These are phyloP conservation scores for Linderniella brevidens DNA, from an alignment of 257 asterid species.

Conservation along the genomic window DNA sequence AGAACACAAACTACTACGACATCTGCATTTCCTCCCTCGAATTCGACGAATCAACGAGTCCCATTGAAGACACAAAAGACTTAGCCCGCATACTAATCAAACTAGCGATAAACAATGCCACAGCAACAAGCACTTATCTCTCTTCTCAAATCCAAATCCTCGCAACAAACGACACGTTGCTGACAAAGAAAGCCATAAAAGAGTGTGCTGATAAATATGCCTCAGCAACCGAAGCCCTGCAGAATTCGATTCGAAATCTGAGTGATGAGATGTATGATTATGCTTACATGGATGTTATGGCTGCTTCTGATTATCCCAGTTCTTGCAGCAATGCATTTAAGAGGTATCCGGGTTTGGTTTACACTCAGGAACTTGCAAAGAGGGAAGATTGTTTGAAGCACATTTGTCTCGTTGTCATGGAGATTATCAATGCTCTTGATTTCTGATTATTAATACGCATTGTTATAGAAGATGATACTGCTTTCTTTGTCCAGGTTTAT, in stretches of 20 bases:
- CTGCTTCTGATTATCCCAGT: constrained; percentile 75
- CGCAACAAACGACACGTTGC: constrained; percentile 16
- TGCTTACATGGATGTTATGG: constrained; percentile 76
- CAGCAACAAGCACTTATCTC: constrained; percentile 45
- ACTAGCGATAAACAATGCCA: constrained; percentile 48
- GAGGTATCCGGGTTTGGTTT: constrained; percentile 25
- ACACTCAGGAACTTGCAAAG: constrained; percentile 41
- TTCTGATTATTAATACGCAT: background rate
- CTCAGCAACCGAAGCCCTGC: constrained; percentile 46
- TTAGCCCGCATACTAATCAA: constrained; percentile 45
- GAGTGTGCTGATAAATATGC: constrained; percentile 59
- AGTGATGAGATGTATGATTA: constrained; percentile 41
- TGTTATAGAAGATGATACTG: too few relatives aligned
- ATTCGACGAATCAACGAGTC: constrained; percentile 37
- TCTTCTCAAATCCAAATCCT: constrained; percentile 17
- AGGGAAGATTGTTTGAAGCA: constrained; percentile 58
- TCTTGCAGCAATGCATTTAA: constrained; percentile 43
- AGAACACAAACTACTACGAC: constrained; percentile 49
- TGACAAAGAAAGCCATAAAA: constrained; percentile 26
- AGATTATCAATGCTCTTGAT: constrained; percentile 45
- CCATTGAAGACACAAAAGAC: constrained; percentile 42
- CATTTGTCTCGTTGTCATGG: constrained; percentile 66
- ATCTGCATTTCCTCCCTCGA: constrained; percentile 57
- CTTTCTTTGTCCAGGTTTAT: too few relatives aligned
- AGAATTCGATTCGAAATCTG: constrained; percentile 42